Conservation (phyloP, 495 filamentous ascomycete genomes). For the Daldinia loculata region DNA sequence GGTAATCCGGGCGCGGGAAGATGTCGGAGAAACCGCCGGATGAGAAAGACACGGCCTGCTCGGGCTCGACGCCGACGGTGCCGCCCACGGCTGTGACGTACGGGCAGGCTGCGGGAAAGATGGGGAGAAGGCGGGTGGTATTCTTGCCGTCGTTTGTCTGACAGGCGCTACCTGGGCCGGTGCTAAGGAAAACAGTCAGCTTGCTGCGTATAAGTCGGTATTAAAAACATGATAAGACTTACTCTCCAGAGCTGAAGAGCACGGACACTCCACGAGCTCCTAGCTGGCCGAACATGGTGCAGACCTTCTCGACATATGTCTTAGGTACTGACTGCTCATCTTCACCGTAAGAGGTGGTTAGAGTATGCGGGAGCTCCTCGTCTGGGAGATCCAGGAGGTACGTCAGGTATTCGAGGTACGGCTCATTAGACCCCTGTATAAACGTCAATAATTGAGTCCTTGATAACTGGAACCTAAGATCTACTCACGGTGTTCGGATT, state of each 20-base stretch:
- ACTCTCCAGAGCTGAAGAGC: slow-evolving; percentile 76
- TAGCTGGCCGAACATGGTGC: slow-evolving; percentile 70
- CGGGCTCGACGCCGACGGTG: slow-evolving; percentile 66
- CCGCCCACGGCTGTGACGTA: slow-evolving; percentile 76
- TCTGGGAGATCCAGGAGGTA: slow-evolving; percentile 57
- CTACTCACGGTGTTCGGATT: slow-evolving; percentile 31
- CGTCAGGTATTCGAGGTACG: slow-evolving; percentile 76
- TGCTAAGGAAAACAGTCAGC: slow-evolving; percentile 43
- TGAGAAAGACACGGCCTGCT: slow-evolving; percentile 64
- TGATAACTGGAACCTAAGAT: neutral
- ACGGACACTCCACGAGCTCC: slow-evolving; percentile 80
- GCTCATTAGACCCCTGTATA: slow-evolving; percentile 66
- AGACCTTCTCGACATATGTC: slow-evolving; percentile 71
- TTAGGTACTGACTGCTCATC: slow-evolving; percentile 78
- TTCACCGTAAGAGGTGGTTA: slow-evolving; percentile 84
- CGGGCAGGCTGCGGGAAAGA: slow-evolving; percentile 75
- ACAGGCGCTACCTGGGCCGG: slow-evolving; percentile 71
- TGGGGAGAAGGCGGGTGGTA: slow-evolving; percentile 65
- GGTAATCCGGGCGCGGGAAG: slow-evolving; percentile 66
- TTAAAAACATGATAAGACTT: slow-evolving; percentile 8
- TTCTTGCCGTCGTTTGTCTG: slow-evolving; percentile 74
- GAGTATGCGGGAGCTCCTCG: slow-evolving; percentile 70
- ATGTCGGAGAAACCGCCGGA: slow-evolving; percentile 73
- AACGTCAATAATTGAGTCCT: slow-evolving; percentile 43
- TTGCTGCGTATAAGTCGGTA: neutral